A percentile compares a stretch with the other conserved stretches of the same genome.
phyloP scores from a whole-genome alignment of 2,329 filamentous ascomycete species.

The Epichloe hybrida region DNA sequence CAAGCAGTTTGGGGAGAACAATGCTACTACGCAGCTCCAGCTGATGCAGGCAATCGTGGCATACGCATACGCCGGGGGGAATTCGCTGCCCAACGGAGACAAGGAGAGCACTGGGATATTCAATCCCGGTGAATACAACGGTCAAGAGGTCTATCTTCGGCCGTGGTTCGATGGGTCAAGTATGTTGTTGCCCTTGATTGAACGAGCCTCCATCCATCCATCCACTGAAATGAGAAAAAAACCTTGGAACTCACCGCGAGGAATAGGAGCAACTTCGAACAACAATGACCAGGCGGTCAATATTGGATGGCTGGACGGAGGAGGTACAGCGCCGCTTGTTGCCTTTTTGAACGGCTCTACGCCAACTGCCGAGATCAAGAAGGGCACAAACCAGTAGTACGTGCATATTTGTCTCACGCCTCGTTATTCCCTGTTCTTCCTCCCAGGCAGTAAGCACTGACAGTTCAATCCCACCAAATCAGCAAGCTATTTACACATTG shows the following conservation, averaged over 20 bases:
- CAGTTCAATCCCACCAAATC: background rate
- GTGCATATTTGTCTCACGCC: background rate
- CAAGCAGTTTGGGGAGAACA: slow-evolving; percentile 12
- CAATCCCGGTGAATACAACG: slow-evolving; percentile 13
- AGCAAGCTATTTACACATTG: slow-evolving; percentile 18
- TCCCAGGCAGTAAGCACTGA: background rate
- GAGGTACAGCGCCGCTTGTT: slow-evolving; percentile 12
- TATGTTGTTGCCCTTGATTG: slow-evolving; percentile 2
- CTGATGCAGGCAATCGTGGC: slow-evolving; percentile 18
- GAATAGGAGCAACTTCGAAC: slow-evolving; percentile 13
- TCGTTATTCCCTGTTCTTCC: background rate
- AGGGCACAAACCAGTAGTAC: slow-evolving; percentile 17
- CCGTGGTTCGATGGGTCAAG: slow-evolving; percentile 19
- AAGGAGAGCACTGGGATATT: slow-evolving; percentile 16
- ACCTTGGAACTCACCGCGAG: background rate
- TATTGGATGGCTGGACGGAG: slow-evolving; percentile 19
- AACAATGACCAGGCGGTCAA: slow-evolving; percentile 13
- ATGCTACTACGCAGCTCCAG: slow-evolving; percentile 12
- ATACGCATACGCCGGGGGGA: slow-evolving; percentile 16
- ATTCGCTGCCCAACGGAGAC: slow-evolving; percentile 7
- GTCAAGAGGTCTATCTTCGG: slow-evolving; percentile 12
- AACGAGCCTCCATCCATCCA: background rate
- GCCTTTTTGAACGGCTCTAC: slow-evolving; percentile 14
- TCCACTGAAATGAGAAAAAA: background rate
- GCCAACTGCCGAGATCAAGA: slow-evolving; percentile 9